Base-by-base conservation (phyloP, 768 basidiomycete species). In the Amanita jacksonii region DNA sequence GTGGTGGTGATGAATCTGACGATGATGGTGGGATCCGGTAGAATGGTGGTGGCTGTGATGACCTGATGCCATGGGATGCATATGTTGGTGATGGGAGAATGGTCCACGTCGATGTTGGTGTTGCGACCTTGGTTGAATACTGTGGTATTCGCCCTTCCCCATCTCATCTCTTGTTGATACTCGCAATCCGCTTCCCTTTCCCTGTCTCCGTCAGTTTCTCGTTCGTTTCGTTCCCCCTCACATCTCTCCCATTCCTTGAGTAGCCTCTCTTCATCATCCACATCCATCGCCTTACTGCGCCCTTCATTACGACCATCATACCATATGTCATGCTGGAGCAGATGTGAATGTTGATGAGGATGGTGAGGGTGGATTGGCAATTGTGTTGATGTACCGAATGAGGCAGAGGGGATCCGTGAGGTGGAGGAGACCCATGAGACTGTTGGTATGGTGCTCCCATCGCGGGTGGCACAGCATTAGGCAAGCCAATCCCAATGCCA, bases 1-100 rank as follows among this genome's bases (percentile, higher is more conserved):
- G 49, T 77, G 76, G n/a, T n/a, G n/a, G 45, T 79, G 76, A 40
- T n/a, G n/a, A n/a, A n/a, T n/a, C n/a, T 66, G 68, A 41, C 68
- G 73, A 49, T 66, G 75, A 47, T 74, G 74, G 43, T 70, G 66
- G 38, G 62, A 62, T 38, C 54, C 54, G 4, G 54, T 51, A 41
- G 50, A 37, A 41, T 45, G 48, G 43, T 68, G 65, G 44, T 67
- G 61, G 43, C 65, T 52, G 51, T 24, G 53, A 32, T 51, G 62
- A 25, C 52, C 39, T 15, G 58, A 47, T 24, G 57, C 55, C 22
- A 53, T 45, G 19, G 49, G 43, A 56, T 69, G 69, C 13, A 57
- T 54, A 35, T 66, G 60, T 44, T 60, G 64, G 47, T 60, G 60
- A 52, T 50, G 60, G 5, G 50, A 35, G 7, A 50, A 35, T 40